Evolutionary conservation across 495 filamentous ascomycete species (phyloP), one percentile per base, ranked within the genome.

Genomic region (Annulohypoxylon stygium): DNA sequence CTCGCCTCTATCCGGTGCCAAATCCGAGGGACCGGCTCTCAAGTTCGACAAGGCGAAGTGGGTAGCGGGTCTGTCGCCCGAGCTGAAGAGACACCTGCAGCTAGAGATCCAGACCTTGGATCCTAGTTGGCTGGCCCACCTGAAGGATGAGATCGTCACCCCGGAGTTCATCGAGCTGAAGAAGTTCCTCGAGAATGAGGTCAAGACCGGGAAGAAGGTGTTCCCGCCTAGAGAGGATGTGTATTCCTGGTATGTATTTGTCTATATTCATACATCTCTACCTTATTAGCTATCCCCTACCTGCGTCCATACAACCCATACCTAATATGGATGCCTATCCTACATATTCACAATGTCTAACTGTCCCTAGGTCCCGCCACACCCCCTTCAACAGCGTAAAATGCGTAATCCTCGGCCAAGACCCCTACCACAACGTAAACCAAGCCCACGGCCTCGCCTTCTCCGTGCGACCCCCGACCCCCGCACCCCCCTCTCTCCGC

Each of bases 391-490:
- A 90, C 82, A 91, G 83, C 1, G 95, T 98, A 64, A 96, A 95
- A 77, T 90, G 90, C 53, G 93, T 99, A 7, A 92, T 99, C 79
- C 75, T 98, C 48, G 96, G 97, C 69, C 96, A 99, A 82, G 96
- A 99, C 80, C 96, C 96, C 4, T 99, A 99, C 81, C 96, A 98
- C 84, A 96, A 97, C 79, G 74, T 86, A 81, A 97, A 97, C 83
- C 96, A 99, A 87, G 96, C 96, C 37, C 95, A 97, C 81, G 96
- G 96, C 25, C 89, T 99, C 51, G 93, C 90, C 79, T 99, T 99
- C 88, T 97, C 93, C 16, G 94, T 98, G 60, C 93, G 92, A 0
- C 90, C 96, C 0, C 96, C 96, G 0, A 97, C 93, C 0, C 88
- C 87, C 4, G 95, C 94, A 0, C 96, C 96, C 0, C 94, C 93